Evolutionary conservation across 306 rosid species (phyloP), one percentile per base, ranked within the genome.

Genomic region (Luffa aegyptiaca): DNA sequence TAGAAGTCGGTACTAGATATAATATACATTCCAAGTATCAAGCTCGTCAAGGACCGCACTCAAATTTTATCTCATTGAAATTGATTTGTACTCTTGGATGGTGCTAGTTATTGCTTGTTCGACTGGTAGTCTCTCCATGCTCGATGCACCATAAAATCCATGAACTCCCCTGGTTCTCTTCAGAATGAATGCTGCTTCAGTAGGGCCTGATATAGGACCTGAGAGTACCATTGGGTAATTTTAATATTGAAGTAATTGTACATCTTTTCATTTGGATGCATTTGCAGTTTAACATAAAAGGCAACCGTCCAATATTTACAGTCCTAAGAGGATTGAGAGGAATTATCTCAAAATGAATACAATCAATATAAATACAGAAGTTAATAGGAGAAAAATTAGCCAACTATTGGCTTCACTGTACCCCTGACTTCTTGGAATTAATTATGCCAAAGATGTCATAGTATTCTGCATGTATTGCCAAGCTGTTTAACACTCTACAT

Each of bases 101-200:
- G 94, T 89, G 84, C 78, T 87, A 51, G 94, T 92, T 81, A 94
- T 92, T 39, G 98, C 98, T 84, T 88, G 93, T 81, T 92, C 98
- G 69, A 94, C 98, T 0, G 97, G 97, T 76, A 94, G 86, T 84
- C 97, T 94, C 87, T 92, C 98, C 90, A 94, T 86, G 83, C 97
- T 94, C 77, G 97, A 94, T 51, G 97, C 97, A 13, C 98, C 98
- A 79, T 92, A 94, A 86, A 94, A 94, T 59, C 98, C 97, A 84
- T 92, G 92, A 77, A 94, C 98, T 62, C 92, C 95, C 56, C 82
- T 86, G 80, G 97, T 91, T 82, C 87, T 90, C 92, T 87, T 91
- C 78, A 91, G 87, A 84, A 91, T 81, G 85, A 92, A 94, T 79
- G 88, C 95, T 57, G 97, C 97, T 76, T 92, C 95, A 59, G 80